phyloP scores from a whole-genome alignment of 2,329 filamentous ascomycete species.

The Ophiostoma piceae region DNA sequence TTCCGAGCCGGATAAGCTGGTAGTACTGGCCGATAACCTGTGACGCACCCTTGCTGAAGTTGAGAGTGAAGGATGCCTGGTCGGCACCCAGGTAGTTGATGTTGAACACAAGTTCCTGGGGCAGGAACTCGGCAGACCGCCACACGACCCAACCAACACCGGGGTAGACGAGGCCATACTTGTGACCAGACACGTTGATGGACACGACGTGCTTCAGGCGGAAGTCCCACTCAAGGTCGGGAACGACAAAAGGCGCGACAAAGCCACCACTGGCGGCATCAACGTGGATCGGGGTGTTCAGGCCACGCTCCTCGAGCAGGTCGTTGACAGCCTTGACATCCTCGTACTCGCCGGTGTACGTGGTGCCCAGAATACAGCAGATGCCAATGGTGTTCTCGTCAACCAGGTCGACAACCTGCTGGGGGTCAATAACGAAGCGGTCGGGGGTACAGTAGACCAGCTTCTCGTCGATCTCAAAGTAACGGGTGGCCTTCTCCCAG shows the following conservation, averaged over 20 bases:
- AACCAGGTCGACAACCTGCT: slow-evolving; percentile 54
- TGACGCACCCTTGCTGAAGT: slow-evolving; percentile 92
- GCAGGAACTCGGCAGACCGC: slow-evolving; percentile 76
- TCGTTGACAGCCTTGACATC: slow-evolving; percentile 91
- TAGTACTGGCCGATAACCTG: slow-evolving; percentile 98
- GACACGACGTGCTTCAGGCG: slow-evolving; percentile 80
- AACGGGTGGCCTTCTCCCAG: slow-evolving; percentile 88
- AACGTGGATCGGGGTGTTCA: slow-evolving; percentile 86
- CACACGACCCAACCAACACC: slow-evolving; percentile 93
- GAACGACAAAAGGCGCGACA: slow-evolving; percentile 84
- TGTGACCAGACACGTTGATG: slow-evolving; percentile 93
- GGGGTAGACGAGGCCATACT: slow-evolving; percentile 71
- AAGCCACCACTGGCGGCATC: slow-evolving; percentile 91
- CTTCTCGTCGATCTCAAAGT: slow-evolving; percentile 91
- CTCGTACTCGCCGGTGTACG: slow-evolving; percentile 94
- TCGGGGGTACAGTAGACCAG: slow-evolving; percentile 59
- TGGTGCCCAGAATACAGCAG: slow-evolving; percentile 83
- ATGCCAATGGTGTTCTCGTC: slow-evolving; percentile 82
- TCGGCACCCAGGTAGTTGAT: slow-evolving; percentile 98
- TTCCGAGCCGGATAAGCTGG: slow-evolving; percentile 90
- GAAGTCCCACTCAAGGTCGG: slow-evolving; percentile 87
- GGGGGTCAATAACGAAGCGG: slow-evolving; percentile 59
- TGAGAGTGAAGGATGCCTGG: slow-evolving; percentile 91
- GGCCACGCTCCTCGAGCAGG: slow-evolving; percentile 64
- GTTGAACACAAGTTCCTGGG: slow-evolving; percentile 93